phyloP scores from a whole-genome alignment of 2,329 filamentous ascomycete genomes.

The Apiospora aurea region DNA sequence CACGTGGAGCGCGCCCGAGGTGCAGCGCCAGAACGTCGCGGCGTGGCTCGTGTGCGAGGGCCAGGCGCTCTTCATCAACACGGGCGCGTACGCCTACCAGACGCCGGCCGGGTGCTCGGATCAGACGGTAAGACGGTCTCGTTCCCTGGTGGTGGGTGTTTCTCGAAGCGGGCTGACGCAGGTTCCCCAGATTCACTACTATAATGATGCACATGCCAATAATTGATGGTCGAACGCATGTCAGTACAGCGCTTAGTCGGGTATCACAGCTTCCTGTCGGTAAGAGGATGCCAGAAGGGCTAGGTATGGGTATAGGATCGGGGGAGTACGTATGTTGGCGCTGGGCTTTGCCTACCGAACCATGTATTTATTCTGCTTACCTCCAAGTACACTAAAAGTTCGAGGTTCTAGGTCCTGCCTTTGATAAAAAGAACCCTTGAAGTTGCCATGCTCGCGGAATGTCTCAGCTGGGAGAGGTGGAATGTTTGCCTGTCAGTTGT shows the following conservation, averaged over 20 bases:
- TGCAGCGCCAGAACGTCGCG: slow-evolving; percentile 60
- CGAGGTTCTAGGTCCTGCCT: background rate
- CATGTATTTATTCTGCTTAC: background rate
- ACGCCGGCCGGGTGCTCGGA: slow-evolving; percentile 65
- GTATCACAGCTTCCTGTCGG: background rate
- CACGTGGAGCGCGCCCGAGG: slow-evolving; percentile 57
- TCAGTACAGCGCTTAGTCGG: background rate
- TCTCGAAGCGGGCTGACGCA: background rate
- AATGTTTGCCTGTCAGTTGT: background rate
- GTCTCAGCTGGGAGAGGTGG: background rate
- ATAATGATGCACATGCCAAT: slow-evolving; percentile 47
- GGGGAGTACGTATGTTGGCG: background rate
- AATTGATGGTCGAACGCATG: slow-evolving; percentile 7
- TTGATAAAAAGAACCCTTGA: background rate
- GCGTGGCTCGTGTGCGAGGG: slow-evolving; percentile 66
- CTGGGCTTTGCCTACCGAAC: background rate
- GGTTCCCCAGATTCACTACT: slow-evolving; percentile 47
- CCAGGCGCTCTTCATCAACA: slow-evolving; percentile 62
- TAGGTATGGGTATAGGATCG: too few relatives aligned
- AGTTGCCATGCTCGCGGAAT: background rate
- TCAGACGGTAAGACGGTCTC: slow-evolving; percentile 56
- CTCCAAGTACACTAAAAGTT: background rate
- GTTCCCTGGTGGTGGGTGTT: background rate
- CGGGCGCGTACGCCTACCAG: slow-evolving; percentile 64
- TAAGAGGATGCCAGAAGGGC: background rate